Conservation (phyloP, 139 green algal species). For the Monoraphidium neglectum region DNA sequence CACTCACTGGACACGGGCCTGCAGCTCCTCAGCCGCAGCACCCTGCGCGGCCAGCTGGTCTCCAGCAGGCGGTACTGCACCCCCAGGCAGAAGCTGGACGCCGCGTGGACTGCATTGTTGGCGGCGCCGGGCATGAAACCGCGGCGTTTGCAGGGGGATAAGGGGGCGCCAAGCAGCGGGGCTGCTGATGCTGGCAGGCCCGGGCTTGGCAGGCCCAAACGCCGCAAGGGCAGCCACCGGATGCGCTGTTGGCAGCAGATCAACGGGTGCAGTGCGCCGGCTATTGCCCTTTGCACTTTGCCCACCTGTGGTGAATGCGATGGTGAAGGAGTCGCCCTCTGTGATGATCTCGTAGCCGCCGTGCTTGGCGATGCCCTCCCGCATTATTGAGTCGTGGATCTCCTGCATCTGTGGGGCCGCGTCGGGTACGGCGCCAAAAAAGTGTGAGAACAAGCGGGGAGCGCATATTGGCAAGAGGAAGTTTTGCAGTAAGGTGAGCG, state of each 20-base stretch:
- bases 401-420: slow-evolving; percentile 59
- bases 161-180: no score
- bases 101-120: slow-evolving; percentile 19
- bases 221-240: no score
- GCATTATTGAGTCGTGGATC: slow-evolving; percentile 78
- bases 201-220: no score
- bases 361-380: slow-evolving; percentile 68
- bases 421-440: no score
- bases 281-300: slow-evolving; percentile 5
- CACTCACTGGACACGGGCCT: slow-evolving; percentile 33
- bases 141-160: no score
- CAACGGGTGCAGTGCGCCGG: no score
- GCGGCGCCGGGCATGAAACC: no score
- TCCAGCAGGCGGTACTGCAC: slow-evolving; percentile 81
- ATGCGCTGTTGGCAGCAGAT: no score
- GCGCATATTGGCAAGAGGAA: no score
- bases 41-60: slow-evolving; percentile 60
- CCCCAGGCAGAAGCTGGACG: slow-evolving; percentile 76
- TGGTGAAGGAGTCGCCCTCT: slow-evolving; percentile 78
- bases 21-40: slow-evolving; percentile 70
- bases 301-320: slow-evolving; percentile 62
- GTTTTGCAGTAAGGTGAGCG: no score
- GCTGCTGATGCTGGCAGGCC: no score
- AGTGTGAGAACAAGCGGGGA: no score
- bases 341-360: slow-evolving; percentile 78